Conservation (phyloP, 371 early-diverging fungal genomes). For the Saksenaea vasiformis region DNA sequence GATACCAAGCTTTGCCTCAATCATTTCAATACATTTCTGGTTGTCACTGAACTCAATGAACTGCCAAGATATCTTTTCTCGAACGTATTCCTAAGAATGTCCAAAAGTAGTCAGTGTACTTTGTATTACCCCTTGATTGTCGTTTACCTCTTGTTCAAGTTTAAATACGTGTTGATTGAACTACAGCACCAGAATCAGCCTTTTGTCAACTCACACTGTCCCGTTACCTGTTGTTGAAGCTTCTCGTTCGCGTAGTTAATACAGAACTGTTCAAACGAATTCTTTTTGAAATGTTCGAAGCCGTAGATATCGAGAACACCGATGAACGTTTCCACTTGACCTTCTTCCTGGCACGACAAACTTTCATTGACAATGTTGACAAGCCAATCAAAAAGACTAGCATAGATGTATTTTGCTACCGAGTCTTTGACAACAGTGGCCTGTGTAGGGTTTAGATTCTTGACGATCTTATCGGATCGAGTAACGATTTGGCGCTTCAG, state of each 20-base stretch:
- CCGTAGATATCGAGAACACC: constrained; percentile 98
- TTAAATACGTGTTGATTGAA: constrained; percentile 80
- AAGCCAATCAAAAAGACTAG: constrained; percentile 92
- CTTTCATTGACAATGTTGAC: constrained; percentile 84
- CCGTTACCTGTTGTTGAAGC: constrained; percentile 85
- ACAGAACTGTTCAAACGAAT: constrained; percentile 99
- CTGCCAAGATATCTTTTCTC: constrained; percentile 90
- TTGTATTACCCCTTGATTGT: constrained; percentile 79
- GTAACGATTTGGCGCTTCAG: constrained; percentile 86
- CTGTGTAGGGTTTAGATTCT: constrained; percentile 71
- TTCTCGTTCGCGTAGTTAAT: constrained; percentile 99
- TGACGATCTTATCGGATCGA: constrained; percentile 84
- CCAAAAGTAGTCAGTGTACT: neutral
- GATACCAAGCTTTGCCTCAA: constrained; percentile 96
- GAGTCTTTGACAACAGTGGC: constrained; percentile 88
- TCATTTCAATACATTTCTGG: constrained; percentile 98
- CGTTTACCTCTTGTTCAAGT: constrained; percentile 81
- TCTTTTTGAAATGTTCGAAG: constrained; percentile 96
- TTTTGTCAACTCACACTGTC: neutral
- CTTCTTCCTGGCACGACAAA: constrained; percentile 65
- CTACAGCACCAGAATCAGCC: constrained; percentile 32
- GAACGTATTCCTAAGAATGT: constrained; percentile 74
- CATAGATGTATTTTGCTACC: constrained; percentile 93
- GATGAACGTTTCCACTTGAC: constrained; percentile 68
- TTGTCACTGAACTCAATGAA: constrained; percentile 98